Percentiles rank a stretch among this genome's conserved stretches.
These are phyloP conservation scores for Colletotrichum phormii DNA, from an alignment of 2,329 filamentous ascomycete species.

Conservation along the genomic window DNA sequence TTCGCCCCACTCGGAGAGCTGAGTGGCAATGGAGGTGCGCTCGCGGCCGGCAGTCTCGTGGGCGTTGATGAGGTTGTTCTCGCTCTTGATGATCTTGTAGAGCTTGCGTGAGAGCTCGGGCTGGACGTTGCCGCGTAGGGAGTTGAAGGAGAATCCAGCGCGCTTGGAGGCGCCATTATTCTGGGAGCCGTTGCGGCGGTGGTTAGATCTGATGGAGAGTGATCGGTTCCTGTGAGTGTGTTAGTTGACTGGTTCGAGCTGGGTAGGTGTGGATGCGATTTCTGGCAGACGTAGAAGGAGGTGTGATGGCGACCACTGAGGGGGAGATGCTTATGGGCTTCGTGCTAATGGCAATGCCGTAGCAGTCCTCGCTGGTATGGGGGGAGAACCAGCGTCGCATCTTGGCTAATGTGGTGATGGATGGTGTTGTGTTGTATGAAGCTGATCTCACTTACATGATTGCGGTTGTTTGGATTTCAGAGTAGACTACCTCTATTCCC, in stretches of 20 bases:
- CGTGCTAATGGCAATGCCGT: neutral
- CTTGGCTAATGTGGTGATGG: neutral
- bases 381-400: constrained; percentile 31
- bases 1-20: constrained; percentile 97
- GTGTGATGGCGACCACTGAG: neutral
- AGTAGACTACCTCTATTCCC: neutral
- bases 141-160: constrained; percentile 79
- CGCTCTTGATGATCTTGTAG: constrained; percentile 92
- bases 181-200: constrained; percentile 54
- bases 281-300: constrained; percentile 1
- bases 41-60: constrained; percentile 89
- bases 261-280: neutral
- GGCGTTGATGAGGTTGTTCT: constrained; percentile 87
- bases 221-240: constrained; percentile 72
- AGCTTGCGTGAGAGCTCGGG: constrained; percentile 91
- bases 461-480: neutral
- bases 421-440: neutral
- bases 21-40: constrained; percentile 84
- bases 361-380: constrained; percentile 17
- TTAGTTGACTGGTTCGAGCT: neutral
- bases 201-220: constrained; percentile 78
- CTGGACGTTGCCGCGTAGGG: constrained; percentile 85
- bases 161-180: constrained; percentile 52
- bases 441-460: constrained; percentile 28
- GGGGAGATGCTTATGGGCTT: neutral